Evolutionary conservation across 1,284 basidiomycete genomes (phyloP).

Genomic region (Rhodotorula sp.): DNA sequence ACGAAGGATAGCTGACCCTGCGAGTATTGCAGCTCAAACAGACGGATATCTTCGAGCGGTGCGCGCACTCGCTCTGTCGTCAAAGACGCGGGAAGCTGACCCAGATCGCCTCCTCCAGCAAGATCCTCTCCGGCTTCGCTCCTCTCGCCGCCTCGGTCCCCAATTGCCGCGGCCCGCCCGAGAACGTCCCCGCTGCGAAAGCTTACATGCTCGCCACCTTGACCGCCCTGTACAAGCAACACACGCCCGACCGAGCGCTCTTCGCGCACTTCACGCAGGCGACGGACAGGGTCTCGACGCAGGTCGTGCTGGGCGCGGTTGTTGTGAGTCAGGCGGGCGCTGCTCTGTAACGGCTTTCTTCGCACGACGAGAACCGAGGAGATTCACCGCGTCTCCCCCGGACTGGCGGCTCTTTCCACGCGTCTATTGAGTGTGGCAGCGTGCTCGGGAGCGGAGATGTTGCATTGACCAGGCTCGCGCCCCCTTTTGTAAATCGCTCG

Average conservation of each 20-base stretch:
- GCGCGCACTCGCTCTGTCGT: too few relatives aligned
- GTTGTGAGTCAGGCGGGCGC: too few relatives aligned
- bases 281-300: conserved; percentile 41
- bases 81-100: too few relatives aligned
- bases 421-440: background rate
- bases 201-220: conserved; percentile 39
- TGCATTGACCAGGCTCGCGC: background rate
- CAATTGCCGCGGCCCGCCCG: conserved; percentile 28
- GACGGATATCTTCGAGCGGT: too few relatives aligned
- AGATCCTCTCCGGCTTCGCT: conserved; percentile 53
- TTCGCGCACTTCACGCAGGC: conserved; percentile 40
- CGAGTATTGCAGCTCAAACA: too few relatives aligned
- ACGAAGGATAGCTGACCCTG: too few relatives aligned
- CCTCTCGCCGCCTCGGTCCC: conserved; percentile 25
- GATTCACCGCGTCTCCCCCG: background rate
- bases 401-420: background rate
- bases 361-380: background rate
- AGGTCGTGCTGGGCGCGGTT: conserved; percentile 48
- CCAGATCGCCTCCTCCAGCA: conserved; percentile 54
- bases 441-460: background rate
- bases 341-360: background rate
- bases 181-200: background rate
- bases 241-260: conserved; percentile 30
- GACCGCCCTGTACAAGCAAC: background rate
- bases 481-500: too few relatives aligned